phyloP scores from a whole-genome alignment of 441 rosid species.

The Corymbia citriodora region DNA sequence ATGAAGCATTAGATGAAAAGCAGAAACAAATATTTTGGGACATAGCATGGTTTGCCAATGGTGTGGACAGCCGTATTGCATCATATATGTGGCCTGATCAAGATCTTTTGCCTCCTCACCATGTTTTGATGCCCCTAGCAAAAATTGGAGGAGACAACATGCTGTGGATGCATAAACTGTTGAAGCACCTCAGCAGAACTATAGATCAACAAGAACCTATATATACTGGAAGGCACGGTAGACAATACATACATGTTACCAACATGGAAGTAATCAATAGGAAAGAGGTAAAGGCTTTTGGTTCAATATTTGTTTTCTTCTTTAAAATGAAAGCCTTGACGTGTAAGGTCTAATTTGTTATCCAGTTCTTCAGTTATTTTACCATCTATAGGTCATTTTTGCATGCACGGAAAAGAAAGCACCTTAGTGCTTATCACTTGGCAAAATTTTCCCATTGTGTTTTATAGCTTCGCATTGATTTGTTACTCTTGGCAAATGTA shows the following conservation, averaged over 20 bases:
- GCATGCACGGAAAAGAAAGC: neutral
- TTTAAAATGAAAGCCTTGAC: fast-evolving
- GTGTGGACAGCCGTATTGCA: neutral
- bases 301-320: neutral
- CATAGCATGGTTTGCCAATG: neutral
- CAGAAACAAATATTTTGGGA: neutral
- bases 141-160: neutral
- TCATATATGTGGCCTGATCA: neutral
- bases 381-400: neutral
- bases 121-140: neutral
- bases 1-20: neutral
- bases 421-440: neutral
- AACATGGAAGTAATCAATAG: neutral
- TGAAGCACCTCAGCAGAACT: fast-evolving
- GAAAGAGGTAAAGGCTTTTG: neutral
- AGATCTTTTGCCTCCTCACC: neutral
- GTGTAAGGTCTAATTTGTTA: neutral
- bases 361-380: neutral
- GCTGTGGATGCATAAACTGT: neutral
- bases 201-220: neutral
- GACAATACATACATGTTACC: fast-evolving
- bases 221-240: fast-evolving
- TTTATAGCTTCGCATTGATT: neutral
- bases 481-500: neutral
- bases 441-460: neutral